phyloP scores from a whole-genome alignment of 2,329 filamentous ascomycete genomes.

The Exophiala mesophila region DNA sequence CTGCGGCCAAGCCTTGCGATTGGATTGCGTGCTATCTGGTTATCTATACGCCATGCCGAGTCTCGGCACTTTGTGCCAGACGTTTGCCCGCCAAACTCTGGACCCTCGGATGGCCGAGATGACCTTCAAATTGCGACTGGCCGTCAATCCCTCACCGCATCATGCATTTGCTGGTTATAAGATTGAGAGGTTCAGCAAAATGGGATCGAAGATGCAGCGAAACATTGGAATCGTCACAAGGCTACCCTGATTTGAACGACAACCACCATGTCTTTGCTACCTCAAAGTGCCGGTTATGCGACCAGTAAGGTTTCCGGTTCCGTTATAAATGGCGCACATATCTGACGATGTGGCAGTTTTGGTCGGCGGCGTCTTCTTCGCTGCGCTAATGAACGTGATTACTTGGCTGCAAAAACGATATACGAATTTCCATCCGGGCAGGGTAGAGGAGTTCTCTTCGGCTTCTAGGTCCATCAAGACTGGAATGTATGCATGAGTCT shows the following conservation, averaged over 20 bases:
- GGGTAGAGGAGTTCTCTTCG: constrained; percentile 13
- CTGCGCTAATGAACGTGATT: constrained; percentile 37
- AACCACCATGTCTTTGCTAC: constrained; percentile 2
- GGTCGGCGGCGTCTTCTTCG: constrained; percentile 44
- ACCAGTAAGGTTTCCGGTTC: constrained; percentile 1
- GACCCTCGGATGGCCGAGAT: constrained; percentile 15
- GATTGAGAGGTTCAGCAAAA: too few relatives aligned
- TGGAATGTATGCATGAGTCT: constrained; percentile 43
- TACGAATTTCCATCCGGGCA: constrained; percentile 30
- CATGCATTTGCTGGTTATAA: too few relatives aligned
- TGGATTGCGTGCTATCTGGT: too few relatives aligned
- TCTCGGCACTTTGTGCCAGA: too few relatives aligned
- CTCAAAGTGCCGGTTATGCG: constrained; percentile 10
- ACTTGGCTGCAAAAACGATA: constrained; percentile 35
- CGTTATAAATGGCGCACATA: neutral
- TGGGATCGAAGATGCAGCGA: too few relatives aligned
- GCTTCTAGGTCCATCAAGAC: constrained; percentile 8
- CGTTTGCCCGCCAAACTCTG: too few relatives aligned
- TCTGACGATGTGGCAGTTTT: constrained; percentile 29
- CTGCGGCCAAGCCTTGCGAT: too few relatives aligned
- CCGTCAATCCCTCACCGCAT: constrained; percentile 3
- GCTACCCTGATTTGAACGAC: too few relatives aligned
- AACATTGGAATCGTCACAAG: too few relatives aligned
- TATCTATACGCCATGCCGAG: too few relatives aligned
- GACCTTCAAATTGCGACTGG: constrained; percentile 4